phyloP scores from a whole-genome alignment of 108 stramenopile genomes.

The Skeletonema menzelii region DNA sequence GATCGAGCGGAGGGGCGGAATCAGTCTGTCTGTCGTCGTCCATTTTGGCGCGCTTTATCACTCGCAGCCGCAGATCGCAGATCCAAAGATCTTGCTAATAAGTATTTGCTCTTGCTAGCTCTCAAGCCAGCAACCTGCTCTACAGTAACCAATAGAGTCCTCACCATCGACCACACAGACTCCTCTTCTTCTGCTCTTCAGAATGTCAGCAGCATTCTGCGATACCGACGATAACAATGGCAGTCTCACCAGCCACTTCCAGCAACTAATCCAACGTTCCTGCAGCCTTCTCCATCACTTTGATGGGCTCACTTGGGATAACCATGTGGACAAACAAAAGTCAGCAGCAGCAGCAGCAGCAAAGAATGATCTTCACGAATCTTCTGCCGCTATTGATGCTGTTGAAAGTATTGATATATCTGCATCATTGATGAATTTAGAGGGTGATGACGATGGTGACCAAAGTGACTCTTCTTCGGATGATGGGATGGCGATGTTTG shows the following conservation, averaged over 20 bases:
- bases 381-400: background rate
- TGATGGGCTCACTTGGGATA: constrained; percentile 4
- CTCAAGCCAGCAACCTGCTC: no score
- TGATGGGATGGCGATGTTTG: constrained; percentile 23
- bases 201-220: background rate
- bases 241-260: background rate
- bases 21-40: no score
- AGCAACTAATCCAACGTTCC: constrained; percentile 16
- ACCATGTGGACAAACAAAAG: no score
- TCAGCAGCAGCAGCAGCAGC: no score
- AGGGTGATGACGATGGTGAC: constrained; percentile 24
- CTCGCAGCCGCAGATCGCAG: background rate
- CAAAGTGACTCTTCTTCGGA: background rate
- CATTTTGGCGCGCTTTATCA: background rate
- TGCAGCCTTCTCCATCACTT: constrained; percentile 22
- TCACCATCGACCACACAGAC: no score
- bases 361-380: background rate
- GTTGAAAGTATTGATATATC: background rate
- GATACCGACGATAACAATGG: background rate
- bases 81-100: no score
- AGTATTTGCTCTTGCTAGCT: no score
- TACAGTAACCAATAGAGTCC: no score
- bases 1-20: background rate
- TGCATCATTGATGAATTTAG: constrained; percentile 12
- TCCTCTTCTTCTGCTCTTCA: no score